Percentiles rank a stretch among this genome's conserved stretches.
phyloP scores from a whole-genome alignment of 345 rosid genomes.

The Camelina hispida region DNA sequence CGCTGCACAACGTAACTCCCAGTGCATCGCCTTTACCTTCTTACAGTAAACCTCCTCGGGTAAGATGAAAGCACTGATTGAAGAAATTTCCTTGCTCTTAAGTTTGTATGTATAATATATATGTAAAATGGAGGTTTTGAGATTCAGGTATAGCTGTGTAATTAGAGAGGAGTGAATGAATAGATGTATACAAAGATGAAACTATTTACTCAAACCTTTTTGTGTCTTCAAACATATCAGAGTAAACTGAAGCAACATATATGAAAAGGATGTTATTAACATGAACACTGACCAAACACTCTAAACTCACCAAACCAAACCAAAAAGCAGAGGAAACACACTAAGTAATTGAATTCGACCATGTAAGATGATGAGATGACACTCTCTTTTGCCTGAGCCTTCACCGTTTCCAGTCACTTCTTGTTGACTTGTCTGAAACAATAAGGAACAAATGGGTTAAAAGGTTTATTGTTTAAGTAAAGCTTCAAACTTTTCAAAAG shows the following conservation, averaged over 20 bases:
- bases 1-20: constrained; percentile 59
- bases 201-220: constrained; percentile 41
- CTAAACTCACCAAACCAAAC: constrained; percentile 45
- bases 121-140: constrained; percentile 27
- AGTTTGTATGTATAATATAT: constrained; percentile 16
- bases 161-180: constrained; percentile 17
- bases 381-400: constrained; percentile 28
- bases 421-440: constrained; percentile 63
- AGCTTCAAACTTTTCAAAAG: background rate
- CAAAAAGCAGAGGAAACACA: constrained; percentile 22
- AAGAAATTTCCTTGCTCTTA: background rate
- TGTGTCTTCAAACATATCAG: constrained; percentile 29
- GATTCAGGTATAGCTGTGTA: constrained; percentile 23
- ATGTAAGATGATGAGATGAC: constrained; percentile 28
- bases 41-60: constrained; percentile 58
- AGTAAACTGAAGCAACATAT: constrained; percentile 38
- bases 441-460: constrained; percentile 19
- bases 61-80: constrained; percentile 35
- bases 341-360: constrained; percentile 16
- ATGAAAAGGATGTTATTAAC: constrained; percentile 24
- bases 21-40: constrained; percentile 67
- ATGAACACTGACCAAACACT: constrained; percentile 27
- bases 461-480: constrained; percentile 18
- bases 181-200: constrained; percentile 20
- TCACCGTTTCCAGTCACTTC: constrained; percentile 86